A percentile compares a stretch with the other conserved stretches of the same genome.
Conservation (phyloP, 441 rosid genomes). For the Cnidoscolus chayamansa region DNA sequence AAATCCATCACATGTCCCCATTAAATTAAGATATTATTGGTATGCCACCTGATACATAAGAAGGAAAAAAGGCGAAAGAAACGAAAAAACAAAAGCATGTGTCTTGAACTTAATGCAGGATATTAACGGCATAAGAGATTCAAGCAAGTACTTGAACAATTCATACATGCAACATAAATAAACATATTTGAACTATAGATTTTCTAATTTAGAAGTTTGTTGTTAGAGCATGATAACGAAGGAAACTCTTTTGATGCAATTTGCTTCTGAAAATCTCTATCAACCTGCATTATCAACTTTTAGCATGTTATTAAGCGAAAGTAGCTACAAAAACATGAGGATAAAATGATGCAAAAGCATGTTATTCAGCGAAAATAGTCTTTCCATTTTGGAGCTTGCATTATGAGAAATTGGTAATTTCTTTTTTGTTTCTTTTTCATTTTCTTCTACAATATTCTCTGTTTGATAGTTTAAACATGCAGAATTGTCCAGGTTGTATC, state of each 20-base stretch:
- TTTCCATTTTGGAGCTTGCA: no score
- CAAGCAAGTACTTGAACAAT: no score
- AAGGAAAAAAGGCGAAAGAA: neutral
- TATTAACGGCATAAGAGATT: no score
- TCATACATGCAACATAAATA: no score
- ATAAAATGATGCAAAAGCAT: neutral
- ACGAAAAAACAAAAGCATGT: no score
- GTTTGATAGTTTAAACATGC: neutral
- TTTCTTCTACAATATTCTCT: neutral
- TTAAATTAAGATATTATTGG: neutral
- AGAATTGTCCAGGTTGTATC: neutral
- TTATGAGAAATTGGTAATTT: no score
- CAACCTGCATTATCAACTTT: neutral
- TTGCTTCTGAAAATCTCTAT: neutral
- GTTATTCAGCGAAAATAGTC: no score
- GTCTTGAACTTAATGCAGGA: no score
- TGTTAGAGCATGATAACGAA: no score
- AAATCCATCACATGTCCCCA: neutral
- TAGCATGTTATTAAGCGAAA: neutral
- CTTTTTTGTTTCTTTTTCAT: neutral
- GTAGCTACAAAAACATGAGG: neutral
- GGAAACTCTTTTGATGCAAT: neutral
- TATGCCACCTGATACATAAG: conserved; percentile 9
- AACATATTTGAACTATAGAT: no score
- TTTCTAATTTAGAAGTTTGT: no score